Base-by-base conservation (phyloP, 257 asterid species). In the Salvia hispanica region DNA sequence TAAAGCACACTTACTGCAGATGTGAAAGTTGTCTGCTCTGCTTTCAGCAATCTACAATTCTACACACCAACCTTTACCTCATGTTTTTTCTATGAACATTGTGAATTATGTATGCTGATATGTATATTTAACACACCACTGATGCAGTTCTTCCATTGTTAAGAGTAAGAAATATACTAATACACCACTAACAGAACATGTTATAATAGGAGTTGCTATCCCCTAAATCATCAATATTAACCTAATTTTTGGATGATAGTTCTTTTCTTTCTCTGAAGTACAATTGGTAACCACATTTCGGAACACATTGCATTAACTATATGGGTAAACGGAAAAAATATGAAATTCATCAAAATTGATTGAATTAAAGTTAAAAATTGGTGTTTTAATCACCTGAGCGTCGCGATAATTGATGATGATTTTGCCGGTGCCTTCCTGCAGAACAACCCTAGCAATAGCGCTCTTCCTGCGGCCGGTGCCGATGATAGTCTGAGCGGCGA, bases 401-500 rank as follows among this genome's bases (percentile, higher is more conserved):
- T 94, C 99, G 31, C 98, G 96, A 16, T 91, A 91, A 3, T 91
- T 94, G 44, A 94, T 89, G 74, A 91, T 77, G 34, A 91, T 64
- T 66, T 84, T 84, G 1, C 98, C 99, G 45, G 96, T 33, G 69
- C 99, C 99, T 77, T 91, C 98, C 78, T 84, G 90, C 47, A 94
- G 93, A 60, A 94, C 99, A 67, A 94, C 99, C 78, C 99, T 81
- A 39, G 99, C 99, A 75, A 82, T 88, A 42, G 97, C 96, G 56
- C 86, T 79, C 76, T 94, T 94, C 74, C 99, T 70, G 67, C 98
- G 89, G 36, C 98, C 96, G 18, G 97, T 94, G 43, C 98, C 98
- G 51, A 86, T 67, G 5, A 89, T 80, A 14, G 70, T 85, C 85
- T 94, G 99, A 39, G 98, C 96, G 0, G 96, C 99, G 57, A 94